Evolutionary conservation across 257 asterid genomes (phyloP), one percentile per base, ranked within the genome.

Genomic region (Craterostigma plantagineum): DNA sequence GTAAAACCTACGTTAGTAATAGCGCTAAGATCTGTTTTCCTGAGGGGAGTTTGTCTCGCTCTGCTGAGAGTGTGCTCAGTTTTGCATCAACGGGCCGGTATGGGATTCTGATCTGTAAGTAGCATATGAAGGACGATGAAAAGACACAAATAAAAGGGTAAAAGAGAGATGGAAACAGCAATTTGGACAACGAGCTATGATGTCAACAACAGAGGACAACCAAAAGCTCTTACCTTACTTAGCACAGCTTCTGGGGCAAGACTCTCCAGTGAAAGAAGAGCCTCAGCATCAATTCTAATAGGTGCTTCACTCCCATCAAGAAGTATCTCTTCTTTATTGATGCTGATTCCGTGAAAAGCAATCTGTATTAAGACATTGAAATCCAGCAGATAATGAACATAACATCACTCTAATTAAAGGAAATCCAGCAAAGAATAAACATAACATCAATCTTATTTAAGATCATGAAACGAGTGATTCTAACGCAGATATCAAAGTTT

Each of bases 231-330:
- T 57, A 79, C 98, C 90, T 79, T 83, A 71, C 76, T 75, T 43
- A 87, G 73, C 37, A 59, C 72, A 33, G 98, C 98, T 51, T 68
- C 68, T 46, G 95, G 98, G 52, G 65, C 63, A 63, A 82, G 95
- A 56, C 62, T 82, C 62, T 87, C 98, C 62, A 83, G 55, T 11
- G 92, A 68, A 57, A 87, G 70, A 70, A 70, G 79, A 61, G 95
- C 82, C 67, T 68, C 91, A 46, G 72, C 93, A 60, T 82, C 92
- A 54, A 90, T 63, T 45, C 90, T 75, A 42, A 67, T 54, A 39
- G 98, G 98, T 56, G 93, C 95, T 57, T 82, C 95, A 64, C 98
- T 79, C 55, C 98, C 93, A 65, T 75, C 81, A 61, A 90, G 92
- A 58, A 79, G 23, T 35, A 81, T 70, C 56, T 79, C 93, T 44